These are phyloP conservation scores for Lichtheimia ramosa DNA, from an alignment of 371 early-diverging fungal genomes.

Conservation along the genomic window DNA sequence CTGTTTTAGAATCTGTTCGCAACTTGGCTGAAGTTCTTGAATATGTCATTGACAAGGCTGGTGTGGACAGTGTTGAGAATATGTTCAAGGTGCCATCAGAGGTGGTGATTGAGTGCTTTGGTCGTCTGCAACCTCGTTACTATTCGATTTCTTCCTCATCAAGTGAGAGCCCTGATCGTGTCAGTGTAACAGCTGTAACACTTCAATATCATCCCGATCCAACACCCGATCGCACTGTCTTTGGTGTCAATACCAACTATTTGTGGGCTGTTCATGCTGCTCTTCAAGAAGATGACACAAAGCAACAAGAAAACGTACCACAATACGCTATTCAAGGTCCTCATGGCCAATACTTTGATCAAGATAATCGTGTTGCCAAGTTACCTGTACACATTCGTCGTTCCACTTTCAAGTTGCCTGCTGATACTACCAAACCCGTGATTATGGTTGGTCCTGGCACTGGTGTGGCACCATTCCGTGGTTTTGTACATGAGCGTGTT, in stretches of 20 bases:
- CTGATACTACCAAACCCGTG: constrained; percentile 69
- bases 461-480: constrained; percentile 92
- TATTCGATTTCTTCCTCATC: constrained; percentile 91
- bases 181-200: constrained; percentile 84
- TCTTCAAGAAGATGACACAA: neutral
- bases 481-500: constrained; percentile 87
- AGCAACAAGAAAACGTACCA: constrained; percentile 10
- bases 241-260: constrained; percentile 76
- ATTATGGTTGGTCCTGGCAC: constrained; percentile 97
- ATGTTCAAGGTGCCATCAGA: constrained; percentile 53
- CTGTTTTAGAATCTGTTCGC: constrained; percentile 58
- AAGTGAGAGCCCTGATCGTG: constrained; percentile 59
- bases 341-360: constrained; percentile 24
- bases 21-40: constrained; percentile 63
- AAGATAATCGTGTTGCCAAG: constrained; percentile 19
- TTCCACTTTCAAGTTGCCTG: constrained; percentile 81
- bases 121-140: constrained; percentile 82
- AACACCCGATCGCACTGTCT: constrained; percentile 49
- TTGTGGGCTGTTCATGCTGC: constrained; percentile 46
- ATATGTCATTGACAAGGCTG: constrained; percentile 6
- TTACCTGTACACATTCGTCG: constrained; percentile 85
- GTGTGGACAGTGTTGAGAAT: constrained; percentile 16
- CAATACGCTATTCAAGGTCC: constrained; percentile 39
- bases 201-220: constrained; percentile 67
- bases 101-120: constrained; percentile 72